Percentiles rank a stretch among this genome's conserved stretches.
Evolutionary conservation across 495 filamentous ascomycete genomes (phyloP).

Genomic region (Hapsidospora chrysogenum): DNA sequence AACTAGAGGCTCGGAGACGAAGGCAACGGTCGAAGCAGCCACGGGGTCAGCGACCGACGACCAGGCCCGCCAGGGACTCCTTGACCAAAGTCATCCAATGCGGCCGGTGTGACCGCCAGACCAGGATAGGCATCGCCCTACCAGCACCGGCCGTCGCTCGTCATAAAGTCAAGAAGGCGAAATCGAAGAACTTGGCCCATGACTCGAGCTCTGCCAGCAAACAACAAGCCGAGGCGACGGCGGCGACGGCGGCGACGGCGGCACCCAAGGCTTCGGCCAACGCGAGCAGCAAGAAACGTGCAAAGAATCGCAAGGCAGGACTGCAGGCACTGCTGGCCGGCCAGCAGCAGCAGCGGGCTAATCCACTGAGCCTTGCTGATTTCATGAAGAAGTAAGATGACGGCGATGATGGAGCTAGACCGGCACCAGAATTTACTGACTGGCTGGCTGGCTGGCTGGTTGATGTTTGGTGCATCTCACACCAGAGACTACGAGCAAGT

Average conservation of each 20-base stretch:
- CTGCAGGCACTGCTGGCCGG: conserved; percentile 28
- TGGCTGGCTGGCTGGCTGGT: too few species aligned
- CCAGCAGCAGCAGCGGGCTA: conserved; percentile 18
- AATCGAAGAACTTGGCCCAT: not conserved
- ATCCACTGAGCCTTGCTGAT: conserved; percentile 27
- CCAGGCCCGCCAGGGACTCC: too few species aligned
- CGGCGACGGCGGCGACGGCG: conserved; percentile 2
- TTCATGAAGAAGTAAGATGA: conserved; percentile 32
- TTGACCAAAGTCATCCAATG: conserved; percentile 24
- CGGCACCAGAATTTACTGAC: too few species aligned
- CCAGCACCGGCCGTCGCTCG: conserved; percentile 6
- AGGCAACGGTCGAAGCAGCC: not conserved
- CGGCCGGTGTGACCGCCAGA: conserved; percentile 22
- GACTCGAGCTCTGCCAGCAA: not conserved
- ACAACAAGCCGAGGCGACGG: not conserved
- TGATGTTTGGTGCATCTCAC: too few species aligned
- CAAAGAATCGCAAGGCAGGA: conserved; percentile 35
- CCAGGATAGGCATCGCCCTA: conserved; percentile 16
- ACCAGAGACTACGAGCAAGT: too few species aligned
- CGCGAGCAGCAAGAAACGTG: conserved; percentile 34
- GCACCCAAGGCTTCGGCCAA: conserved; percentile 16
- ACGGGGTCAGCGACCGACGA: conserved; percentile 1
- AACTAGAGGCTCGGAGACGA: conserved; percentile 14
- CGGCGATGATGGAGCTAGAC: too few species aligned
- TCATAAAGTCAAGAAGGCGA: not conserved